A percentile compares a stretch with the other conserved stretches of the same genome.
These are phyloP conservation scores for Dendrothele bispora DNA, from an alignment of 768 basidiomycete species.

Conservation along the genomic window DNA sequence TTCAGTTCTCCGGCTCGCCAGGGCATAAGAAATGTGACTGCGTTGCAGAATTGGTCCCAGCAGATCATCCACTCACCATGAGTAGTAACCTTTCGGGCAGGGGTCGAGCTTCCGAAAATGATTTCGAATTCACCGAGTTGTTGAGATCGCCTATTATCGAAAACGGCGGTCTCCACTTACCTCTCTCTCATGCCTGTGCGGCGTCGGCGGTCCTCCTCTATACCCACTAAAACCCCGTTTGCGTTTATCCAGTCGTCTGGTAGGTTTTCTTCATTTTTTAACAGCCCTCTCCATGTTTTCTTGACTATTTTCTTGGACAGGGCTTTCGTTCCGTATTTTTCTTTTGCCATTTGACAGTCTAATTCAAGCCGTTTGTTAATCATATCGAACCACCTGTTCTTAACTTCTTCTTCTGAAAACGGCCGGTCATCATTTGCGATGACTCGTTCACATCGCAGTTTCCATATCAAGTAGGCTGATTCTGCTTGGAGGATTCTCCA, in stretches of 20 bases:
- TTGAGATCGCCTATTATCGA: too few species aligned
- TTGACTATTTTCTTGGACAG: slow-evolving; percentile 10
- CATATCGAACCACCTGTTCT: slow-evolving; percentile 13
- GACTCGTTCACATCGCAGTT: slow-evolving; percentile 22
- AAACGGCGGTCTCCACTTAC: too few species aligned
- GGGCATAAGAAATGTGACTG: too few species aligned
- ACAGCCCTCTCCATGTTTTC: slow-evolving; percentile 19
- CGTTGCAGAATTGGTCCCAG: too few species aligned
- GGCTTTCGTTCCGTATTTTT: slow-evolving; percentile 11
- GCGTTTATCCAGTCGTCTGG: slow-evolving; percentile 18
- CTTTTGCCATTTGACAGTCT: slow-evolving; percentile 14
- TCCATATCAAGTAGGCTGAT: too few species aligned
- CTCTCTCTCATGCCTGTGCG: neutral
- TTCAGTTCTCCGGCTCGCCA: too few species aligned
- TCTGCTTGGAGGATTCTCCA: too few species aligned
- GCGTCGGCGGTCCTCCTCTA: neutral
- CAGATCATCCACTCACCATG: too few species aligned
- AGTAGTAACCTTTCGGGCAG: too few species aligned
- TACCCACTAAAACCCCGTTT: slow-evolving; percentile 35
- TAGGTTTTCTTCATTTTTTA: slow-evolving; percentile 13
- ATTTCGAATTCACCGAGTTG: too few species aligned
- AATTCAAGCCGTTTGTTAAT: slow-evolving; percentile 16
- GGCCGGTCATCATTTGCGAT: slow-evolving; percentile 14
- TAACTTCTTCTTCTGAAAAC: neutral
- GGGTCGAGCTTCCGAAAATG: too few species aligned